Percentiles rank a stretch among this genome's conserved stretches.
Conservation (phyloP, 345 rosid genomes). For the Bruguiera parviflora region DNA sequence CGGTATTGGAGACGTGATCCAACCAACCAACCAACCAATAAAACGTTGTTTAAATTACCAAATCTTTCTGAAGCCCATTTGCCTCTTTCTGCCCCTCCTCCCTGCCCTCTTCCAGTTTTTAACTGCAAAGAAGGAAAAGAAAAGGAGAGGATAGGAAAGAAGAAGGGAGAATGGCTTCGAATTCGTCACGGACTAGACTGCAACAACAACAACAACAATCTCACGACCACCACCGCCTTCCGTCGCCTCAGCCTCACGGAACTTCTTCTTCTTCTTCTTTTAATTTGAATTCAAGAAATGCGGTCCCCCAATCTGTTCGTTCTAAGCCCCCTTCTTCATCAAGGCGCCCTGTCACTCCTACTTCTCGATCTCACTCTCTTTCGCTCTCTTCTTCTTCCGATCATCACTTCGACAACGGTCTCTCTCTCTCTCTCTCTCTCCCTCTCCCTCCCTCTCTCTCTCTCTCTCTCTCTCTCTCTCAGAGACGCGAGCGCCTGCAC, state of each 20-base stretch:
- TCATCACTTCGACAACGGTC: conserved; percentile 52
- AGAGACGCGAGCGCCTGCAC: too few relatives aligned
- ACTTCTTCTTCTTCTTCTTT: conserved; percentile 32
- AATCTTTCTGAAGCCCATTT: background rate
- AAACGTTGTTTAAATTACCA: conserved; percentile 7
- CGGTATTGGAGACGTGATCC: background rate
- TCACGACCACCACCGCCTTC: too few relatives aligned
- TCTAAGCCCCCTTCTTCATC: conserved; percentile 24
- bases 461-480: background rate
- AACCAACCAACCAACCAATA: background rate
- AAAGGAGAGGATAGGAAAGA: too few relatives aligned
- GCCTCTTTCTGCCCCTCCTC: conserved; percentile 1
- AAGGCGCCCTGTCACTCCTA: conserved; percentile 70
- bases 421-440: background rate
- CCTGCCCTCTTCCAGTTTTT: background rate
- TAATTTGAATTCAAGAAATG: conserved; percentile 30
- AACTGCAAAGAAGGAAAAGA: too few relatives aligned
- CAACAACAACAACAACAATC: conserved; percentile 29
- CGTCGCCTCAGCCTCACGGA: background rate
- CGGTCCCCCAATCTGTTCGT: conserved; percentile 21
- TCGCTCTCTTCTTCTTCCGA: conserved; percentile 16
- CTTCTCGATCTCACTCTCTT: conserved; percentile 39
- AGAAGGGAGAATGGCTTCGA: conserved; percentile 27
- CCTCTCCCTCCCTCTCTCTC: background rate
- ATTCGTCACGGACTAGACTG: conserved; percentile 17